Evolutionary conservation across 768 basidiomycete species (phyloP), one percentile per base, ranked within the genome.

Genomic region (Boletus eberwhitei): DNA sequence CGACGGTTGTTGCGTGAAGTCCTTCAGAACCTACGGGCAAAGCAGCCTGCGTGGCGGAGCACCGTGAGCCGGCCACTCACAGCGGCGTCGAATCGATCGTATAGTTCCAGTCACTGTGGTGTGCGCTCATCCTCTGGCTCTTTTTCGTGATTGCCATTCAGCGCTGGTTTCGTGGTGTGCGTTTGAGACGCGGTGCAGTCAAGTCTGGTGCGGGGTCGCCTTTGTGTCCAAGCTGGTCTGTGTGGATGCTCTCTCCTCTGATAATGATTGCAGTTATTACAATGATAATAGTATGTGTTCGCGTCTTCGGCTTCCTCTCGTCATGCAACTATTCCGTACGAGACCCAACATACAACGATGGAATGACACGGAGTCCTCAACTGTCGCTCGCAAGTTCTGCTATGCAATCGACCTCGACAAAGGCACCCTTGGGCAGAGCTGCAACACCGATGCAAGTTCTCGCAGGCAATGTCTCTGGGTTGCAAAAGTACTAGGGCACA

Each of bases 351-450:
- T 40, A 34, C 48, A 39, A 4, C 29, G 22, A 35, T 21, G 3
- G 4, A 4, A 16, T 35, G 14, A 41, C 16, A 14, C 8, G 21
- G 26, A 26, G 24, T 26, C 5, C 8, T 45, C 44, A 32, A 8
- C 13, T 19, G 43, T 16, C 21, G 8, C 21, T 8, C n/a, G 41
- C 21, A 6, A 59, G 24, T 26, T 78, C 79, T 13, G 82, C 85
- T 29, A 82, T 72, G 59, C 81, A 84, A 57, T 86, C 84, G 34
- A 86, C 78, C 73, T 86, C 84, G 31, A 86, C 75, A 52, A 76
- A 77, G 8, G 79, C 80, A 16, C 79, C 77, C 52, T 79, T 40
- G 1, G 84, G 82, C 37, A 86, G 74, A 8, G 71, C 64, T 3
- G 74, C 75, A 13, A 85, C 83, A 8, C 81, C 83, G 17, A 86